phyloP scores from a whole-genome alignment of 148 eudicot genomes.

The Hydrangea macrophylla region DNA sequence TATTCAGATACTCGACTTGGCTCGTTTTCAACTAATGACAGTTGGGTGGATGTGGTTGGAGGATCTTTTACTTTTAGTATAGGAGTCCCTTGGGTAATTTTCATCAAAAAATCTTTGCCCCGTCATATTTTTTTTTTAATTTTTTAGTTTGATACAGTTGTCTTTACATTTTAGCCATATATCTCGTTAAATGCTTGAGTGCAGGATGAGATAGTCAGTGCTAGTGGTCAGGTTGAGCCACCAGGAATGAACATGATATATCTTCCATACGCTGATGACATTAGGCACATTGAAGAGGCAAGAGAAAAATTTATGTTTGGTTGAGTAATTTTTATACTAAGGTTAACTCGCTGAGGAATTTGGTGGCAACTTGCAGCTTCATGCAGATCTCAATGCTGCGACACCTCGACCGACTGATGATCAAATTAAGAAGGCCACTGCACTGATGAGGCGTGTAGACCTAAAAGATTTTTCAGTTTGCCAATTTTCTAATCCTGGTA shows the following conservation, averaged over 20 bases:
- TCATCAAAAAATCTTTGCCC: too few species aligned
- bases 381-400: conserved; percentile 35
- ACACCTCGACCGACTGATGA: conserved; percentile 69
- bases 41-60: neutral
- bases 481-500: conserved; percentile 97
- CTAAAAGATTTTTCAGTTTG: conserved; percentile 82
- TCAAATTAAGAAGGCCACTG: conserved; percentile 67
- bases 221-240: conserved; percentile 88
- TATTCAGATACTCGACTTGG: too few species aligned
- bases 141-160: neutral
- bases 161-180: conserved; percentile 2
- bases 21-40: too few species aligned
- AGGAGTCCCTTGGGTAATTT: neutral
- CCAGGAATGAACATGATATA: conserved; percentile 98
- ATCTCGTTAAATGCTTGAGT: neutral
- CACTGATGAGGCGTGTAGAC: conserved; percentile 69
- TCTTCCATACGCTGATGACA: conserved; percentile 95
- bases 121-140: too few species aligned
- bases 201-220: conserved; percentile 77
- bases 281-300: conserved; percentile 85
- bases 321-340: neutral
- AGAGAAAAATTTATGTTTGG: neutral
- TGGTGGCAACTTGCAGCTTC: conserved; percentile 46
- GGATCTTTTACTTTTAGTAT: neutral
- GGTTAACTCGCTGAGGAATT: conserved; percentile 7